phyloP scores from a whole-genome alignment of 306 rosid genomes.

The Ormosia semicastrata region DNA sequence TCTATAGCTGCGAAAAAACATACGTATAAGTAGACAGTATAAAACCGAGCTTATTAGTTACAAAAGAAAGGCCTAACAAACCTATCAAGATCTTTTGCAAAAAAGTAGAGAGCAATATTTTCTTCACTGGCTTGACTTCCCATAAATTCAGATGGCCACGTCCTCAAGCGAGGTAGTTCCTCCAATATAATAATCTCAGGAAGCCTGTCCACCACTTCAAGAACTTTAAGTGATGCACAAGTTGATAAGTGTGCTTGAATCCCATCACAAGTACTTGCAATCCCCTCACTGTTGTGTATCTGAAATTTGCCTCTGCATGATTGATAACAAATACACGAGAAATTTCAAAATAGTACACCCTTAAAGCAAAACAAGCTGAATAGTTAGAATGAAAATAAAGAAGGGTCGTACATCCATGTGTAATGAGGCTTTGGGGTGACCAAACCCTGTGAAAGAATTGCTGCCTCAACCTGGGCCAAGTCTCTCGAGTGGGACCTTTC shows the following conservation, averaged over 20 bases:
- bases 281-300: conserved; percentile 6
- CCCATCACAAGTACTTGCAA: conserved; percentile 18
- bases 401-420: conserved; percentile 37
- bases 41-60: neutral
- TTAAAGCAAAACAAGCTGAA: neutral
- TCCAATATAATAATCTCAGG: conserved; percentile 32
- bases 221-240: conserved; percentile 24
- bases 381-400: neutral
- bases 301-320: conserved; percentile 45
- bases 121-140: conserved; percentile 24
- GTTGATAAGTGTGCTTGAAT: conserved; percentile 47
- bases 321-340: neutral
- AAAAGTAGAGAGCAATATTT: conserved; percentile 38
- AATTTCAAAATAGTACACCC: neutral
- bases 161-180: conserved; percentile 41
- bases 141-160: conserved; percentile 39
- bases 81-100: conserved; percentile 37
- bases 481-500: conserved; percentile 6
- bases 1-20: conserved; percentile 22
- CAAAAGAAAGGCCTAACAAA: conserved; percentile 2
- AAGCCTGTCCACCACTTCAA: conserved; percentile 25
- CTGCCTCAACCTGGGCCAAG: neutral
- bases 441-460: neutral
- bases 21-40: neutral
- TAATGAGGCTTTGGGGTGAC: conserved; percentile 7